Conservation (phyloP, 148 eudicot species). For the Rhododendron ferrugineum region DNA sequence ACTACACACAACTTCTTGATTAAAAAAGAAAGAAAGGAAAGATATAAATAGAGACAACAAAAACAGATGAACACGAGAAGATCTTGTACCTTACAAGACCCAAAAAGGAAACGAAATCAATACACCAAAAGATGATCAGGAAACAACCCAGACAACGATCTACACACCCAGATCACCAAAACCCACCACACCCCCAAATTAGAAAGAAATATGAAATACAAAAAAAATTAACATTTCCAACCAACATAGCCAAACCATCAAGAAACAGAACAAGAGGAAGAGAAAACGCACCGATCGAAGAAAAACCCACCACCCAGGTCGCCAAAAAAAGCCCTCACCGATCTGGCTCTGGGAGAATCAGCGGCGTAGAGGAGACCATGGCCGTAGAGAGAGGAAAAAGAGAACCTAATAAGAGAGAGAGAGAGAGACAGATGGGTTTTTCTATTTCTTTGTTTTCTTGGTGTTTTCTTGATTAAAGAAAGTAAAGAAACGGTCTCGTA, state of each 20-base stretch:
- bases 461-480: background rate
- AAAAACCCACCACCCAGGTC: slow-evolving; percentile 8
- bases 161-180: background rate
- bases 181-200: background rate
- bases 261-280: background rate
- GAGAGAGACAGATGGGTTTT: background rate
- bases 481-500: background rate
- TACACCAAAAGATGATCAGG: background rate
- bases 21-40: background rate
- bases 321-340: background rate
- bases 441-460: background rate
- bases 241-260: background rate
- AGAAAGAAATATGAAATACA: background rate
- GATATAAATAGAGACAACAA: background rate
- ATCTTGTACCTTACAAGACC: background rate
- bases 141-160: slow-evolving; percentile 6
- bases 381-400: background rate
- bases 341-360: background rate
- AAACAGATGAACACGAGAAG: background rate
- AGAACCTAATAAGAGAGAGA: background rate
- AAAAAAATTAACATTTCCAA: background rate
- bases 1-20: background rate
- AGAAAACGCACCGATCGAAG: slow-evolving; percentile 9
- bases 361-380: slow-evolving; percentile 11
- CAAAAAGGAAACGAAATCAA: background rate